Conservation (phyloP, 2,329 filamentous ascomycete genomes). For the Pestalotiopsis fici region DNA sequence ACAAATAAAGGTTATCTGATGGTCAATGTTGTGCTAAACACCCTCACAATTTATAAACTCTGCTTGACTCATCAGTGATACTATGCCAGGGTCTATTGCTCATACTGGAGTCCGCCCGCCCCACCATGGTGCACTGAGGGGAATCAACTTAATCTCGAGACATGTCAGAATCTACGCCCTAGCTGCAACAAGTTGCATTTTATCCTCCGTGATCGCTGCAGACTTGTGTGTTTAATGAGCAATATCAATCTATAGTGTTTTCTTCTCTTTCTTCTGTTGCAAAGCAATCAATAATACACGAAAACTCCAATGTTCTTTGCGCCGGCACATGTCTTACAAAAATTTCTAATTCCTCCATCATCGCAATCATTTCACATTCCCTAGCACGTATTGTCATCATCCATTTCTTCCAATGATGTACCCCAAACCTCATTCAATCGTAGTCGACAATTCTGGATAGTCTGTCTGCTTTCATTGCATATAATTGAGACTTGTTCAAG, state of each 20-base stretch:
- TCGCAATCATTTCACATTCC: background rate
- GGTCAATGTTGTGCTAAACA: background rate
- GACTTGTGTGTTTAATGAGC: background rate
- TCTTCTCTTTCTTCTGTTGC: background rate
- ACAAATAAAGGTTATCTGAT: background rate
- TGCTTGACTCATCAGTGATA: background rate
- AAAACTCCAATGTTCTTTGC: background rate
- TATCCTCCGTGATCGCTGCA: too few species aligned
- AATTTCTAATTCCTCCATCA: background rate
- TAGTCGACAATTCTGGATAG: background rate
- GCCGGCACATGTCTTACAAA: background rate
- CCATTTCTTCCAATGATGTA: background rate
- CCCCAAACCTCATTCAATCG: background rate
- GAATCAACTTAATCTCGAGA: background rate
- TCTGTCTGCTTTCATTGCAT: background rate
- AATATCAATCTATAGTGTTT: too few species aligned
- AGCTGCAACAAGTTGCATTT: background rate
- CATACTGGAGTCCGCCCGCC: background rate
- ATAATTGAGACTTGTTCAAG: conserved; percentile 6
- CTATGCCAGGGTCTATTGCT: background rate
- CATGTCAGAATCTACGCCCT: background rate
- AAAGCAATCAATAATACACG: background rate
- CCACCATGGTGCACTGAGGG: too few species aligned
- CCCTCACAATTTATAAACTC: background rate
- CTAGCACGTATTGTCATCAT: background rate